Base-by-base conservation (phyloP, 192 early-diverging fungal genomes). In the Umbelopsis isabellina region DNA sequence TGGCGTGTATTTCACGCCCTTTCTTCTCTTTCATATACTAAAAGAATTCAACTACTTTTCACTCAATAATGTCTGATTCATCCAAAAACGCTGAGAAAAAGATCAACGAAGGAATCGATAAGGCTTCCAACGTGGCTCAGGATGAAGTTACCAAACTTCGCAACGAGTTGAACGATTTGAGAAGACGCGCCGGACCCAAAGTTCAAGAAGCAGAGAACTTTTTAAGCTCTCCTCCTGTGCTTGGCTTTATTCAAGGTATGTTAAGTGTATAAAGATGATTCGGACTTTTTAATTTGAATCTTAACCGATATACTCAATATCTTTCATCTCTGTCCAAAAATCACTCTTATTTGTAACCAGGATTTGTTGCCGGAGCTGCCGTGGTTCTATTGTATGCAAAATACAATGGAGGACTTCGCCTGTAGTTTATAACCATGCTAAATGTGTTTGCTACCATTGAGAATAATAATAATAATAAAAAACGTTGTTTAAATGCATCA, bases 241-340 rank as follows among this genome's bases (percentile, higher is more conserved):
- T 49, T 55, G 51, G 49, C 33, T 70, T 70, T 16, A 27, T 53
- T 70, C 48, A 70, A 58, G 68, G 68, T 70, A 45, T 27, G 30
- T 22, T n/a, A 13, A 53, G 2, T 52, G 20, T 10, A 33, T 12
- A 53, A 7, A 52, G 50, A 69, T 7, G 9, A 16, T 41, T 41
- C 37, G 37, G 37, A 41, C 37, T 41, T 41, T 6, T 41, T 41
- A 37, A 41, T 41, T 5, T 41, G 37, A 41, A 41, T 41, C 1
- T 41, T 41, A 41, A 41, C 37, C 7, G 10, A 41, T 41, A 41
- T 41, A 41, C 37, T 5, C 13, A 66, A 45, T 7, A 20, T 46
- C 7, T 20, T 66, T 16, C 15, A 5, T 25, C 13, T 45, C n/a
- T n/a, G n/a, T n/a, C n/a, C 8, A 22, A 66, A 66, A 7, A 22